phyloP scores from a whole-genome alignment of 148 eudicot species.

The Vaccinium macrocarpon region DNA sequence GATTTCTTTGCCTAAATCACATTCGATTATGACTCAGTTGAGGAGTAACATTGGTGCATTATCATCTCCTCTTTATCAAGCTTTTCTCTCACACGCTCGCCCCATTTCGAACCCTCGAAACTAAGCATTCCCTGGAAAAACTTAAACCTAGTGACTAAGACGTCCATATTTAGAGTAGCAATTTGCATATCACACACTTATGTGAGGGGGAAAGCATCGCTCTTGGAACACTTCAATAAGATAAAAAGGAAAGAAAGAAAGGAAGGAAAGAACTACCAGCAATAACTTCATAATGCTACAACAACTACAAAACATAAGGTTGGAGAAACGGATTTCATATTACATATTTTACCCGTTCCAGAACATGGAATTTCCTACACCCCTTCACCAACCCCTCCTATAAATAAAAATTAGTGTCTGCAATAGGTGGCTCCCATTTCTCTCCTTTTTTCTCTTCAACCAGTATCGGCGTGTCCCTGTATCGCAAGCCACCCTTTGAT shows the following conservation, averaged over 20 bases:
- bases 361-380: not conserved
- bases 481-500: conserved; percentile 9
- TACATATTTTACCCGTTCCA: not conserved
- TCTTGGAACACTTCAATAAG: not conserved
- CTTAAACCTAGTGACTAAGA: no score
- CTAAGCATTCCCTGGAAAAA: no score
- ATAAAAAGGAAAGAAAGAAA: not conserved
- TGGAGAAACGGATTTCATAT: not conserved
- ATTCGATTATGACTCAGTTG: no score
- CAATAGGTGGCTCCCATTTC: not conserved
- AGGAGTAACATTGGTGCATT: no score
- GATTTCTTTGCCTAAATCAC: no score
- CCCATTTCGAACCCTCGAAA: no score
- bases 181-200: no score
- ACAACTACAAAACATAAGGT: conserved; percentile 11
- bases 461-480: not conserved
- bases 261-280: not conserved
- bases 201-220: no score
- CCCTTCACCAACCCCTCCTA: not conserved
- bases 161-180: no score
- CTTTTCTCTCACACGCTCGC: no score
- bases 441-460: not conserved
- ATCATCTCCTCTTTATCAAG: no score
- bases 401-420: conserved; percentile 2
- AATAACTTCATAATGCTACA: not conserved